Base-by-base conservation (phyloP, 2,329 filamentous ascomycete genomes). In the Orbilia quercus region DNA sequence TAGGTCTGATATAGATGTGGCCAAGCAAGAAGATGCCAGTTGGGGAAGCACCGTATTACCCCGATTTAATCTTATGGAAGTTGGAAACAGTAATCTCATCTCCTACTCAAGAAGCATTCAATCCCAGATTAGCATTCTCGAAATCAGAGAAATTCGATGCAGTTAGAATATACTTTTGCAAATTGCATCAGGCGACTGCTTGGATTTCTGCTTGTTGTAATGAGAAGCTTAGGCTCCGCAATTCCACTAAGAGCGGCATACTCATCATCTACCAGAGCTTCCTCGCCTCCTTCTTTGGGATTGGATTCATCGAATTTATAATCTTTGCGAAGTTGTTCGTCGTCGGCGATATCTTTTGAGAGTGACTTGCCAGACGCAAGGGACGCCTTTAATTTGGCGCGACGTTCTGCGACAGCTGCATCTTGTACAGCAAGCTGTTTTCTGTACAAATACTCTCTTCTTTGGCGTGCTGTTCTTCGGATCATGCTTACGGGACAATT, bases 271-370 rank as follows among this genome's bases (percentile, higher is more conserved):
- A 96, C 82, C 63, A 91, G 89, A 16, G 92, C 82, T 79, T 89
- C 85, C 66, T 92, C 89, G 66, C 91, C 85, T 16, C 84, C 83
- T 1, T 84, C 88, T 22, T 25, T 54, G n/a, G 36, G 85, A 22
- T 87, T 83, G 2, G 91, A 91, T 81, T 97, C 94, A 80, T 99
- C 95, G 80, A 94, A 99, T 79, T 93, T 92, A 82, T 90, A 97
- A 80, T 98, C 92, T 79, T 91, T 89, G 45, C 93, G 87, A 63
- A 99, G 82, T 28, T 86, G 80, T 81, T 91, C 92, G 82, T 99
- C 94, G 79, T 96, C 90, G 63, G 93, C 92, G 76, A 98, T 91
- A 36, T 77, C 76, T 67, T 76, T 78, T 9, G 76, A 66, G 34
- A 78, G 77, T 9, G 77, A 75, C 63, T 95, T 96, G 76, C 95